phyloP scores from a whole-genome alignment of 2,329 filamentous ascomycete genomes.

The Aspergillus candidus region DNA sequence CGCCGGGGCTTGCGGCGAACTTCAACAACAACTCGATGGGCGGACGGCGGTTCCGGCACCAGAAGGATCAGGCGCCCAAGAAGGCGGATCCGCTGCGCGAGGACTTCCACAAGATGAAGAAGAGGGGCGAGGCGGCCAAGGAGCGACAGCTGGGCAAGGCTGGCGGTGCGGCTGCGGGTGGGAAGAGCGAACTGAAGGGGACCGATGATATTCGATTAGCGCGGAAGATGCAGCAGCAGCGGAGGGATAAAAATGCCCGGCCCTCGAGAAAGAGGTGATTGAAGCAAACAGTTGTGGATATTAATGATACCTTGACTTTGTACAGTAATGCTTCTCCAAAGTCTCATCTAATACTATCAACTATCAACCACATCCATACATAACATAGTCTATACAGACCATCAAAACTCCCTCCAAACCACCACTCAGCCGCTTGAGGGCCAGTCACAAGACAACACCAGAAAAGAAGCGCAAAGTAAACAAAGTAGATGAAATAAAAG shows the following conservation, averaged over 20 bases:
- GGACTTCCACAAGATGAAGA: constrained; percentile 86
- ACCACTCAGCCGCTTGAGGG: too few relatives aligned
- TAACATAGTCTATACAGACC: too few relatives aligned
- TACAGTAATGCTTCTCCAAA: not conserved
- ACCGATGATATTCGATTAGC: constrained; percentile 80
- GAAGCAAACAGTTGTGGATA: not conserved
- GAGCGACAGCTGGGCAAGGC: constrained; percentile 50
- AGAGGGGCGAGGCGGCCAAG: constrained; percentile 78
- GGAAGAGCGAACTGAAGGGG: constrained; percentile 74
- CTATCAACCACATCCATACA: too few relatives aligned
- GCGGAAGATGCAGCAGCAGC: constrained; percentile 68
- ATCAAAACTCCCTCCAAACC: too few relatives aligned
- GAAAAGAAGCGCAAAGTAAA: not conserved
- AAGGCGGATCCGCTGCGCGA: constrained; percentile 86
- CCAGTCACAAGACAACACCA: not conserved
- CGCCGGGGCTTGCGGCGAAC: constrained; percentile 32
- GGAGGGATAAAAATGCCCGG: constrained; percentile 80
- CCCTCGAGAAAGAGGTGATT: constrained; percentile 57
- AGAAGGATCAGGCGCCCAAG: constrained; percentile 81
- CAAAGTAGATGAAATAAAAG: not conserved
- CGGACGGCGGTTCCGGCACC: constrained; percentile 71
- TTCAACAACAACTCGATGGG: constrained; percentile 30
- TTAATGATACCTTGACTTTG: not conserved
- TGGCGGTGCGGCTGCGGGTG: constrained; percentile 46
- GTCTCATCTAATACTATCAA: too few relatives aligned